These are phyloP conservation scores for Cryptococcus deneoformans DNA, from an alignment of 1,284 basidiomycete genomes.

Conservation along the genomic window DNA sequence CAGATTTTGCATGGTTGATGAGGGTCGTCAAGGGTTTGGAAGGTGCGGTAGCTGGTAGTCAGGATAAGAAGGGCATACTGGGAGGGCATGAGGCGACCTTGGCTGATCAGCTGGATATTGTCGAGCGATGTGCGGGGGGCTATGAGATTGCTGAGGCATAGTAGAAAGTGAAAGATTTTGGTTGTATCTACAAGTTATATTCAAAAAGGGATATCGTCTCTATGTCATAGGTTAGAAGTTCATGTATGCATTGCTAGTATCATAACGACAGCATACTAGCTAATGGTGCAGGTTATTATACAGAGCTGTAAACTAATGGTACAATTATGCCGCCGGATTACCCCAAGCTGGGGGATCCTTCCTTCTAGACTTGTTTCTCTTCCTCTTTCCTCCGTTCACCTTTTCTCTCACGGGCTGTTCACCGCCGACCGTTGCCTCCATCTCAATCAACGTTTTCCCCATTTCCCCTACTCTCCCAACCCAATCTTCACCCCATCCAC, in stretches of 20 bases:
- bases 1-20: constrained; percentile 76
- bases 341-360: constrained; percentile 44
- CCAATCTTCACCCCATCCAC: constrained; percentile 47
- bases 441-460: constrained; percentile 15
- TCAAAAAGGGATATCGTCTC: too few species aligned
- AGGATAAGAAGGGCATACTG: neutral
- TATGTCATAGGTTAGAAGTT: too few species aligned
- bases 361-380: constrained; percentile 34
- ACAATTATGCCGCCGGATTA: neutral
- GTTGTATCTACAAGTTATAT: too few species aligned
- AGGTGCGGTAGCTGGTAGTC: neutral
- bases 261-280: too few species aligned
- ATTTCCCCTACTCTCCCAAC: constrained; percentile 28
- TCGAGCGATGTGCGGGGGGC: constrained; percentile 21
- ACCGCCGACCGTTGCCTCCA: constrained; percentile 2
- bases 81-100: constrained; percentile 1
- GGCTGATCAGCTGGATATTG: constrained; percentile 30
- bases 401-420: neutral
- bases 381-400: constrained; percentile 14
- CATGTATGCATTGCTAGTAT: too few species aligned
- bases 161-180: too few species aligned
- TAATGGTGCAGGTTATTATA: too few species aligned
- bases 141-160: constrained; percentile 13
- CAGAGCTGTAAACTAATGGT: too few species aligned
- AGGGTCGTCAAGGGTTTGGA: constrained; percentile 14